Conservation (phyloP, 2,329 filamentous ascomycete species). For the Stagonosporopsis cucurbitacearum region DNA sequence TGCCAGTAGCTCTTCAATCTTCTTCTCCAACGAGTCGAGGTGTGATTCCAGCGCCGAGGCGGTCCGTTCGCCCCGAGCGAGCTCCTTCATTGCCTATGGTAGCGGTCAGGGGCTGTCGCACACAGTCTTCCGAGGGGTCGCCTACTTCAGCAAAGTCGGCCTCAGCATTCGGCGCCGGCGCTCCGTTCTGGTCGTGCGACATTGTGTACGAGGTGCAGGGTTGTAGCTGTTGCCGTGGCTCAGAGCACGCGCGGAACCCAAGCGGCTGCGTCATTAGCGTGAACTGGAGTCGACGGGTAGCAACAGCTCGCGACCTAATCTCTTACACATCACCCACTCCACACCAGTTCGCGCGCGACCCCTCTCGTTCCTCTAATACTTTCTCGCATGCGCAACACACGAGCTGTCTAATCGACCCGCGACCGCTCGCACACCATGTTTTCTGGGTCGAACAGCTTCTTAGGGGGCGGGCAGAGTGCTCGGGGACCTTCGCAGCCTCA, state of each 20-base stretch:
- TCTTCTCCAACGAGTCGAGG: slow-evolving; percentile 60
- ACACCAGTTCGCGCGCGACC: slow-evolving; percentile 23
- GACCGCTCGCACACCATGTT: slow-evolving; percentile 69
- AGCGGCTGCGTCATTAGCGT: slow-evolving; percentile 34
- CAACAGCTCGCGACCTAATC: slow-evolving; percentile 24
- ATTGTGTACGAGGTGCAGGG: slow-evolving; percentile 30
- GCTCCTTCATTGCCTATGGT: slow-evolving; percentile 57
- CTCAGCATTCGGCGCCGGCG: slow-evolving; percentile 32
- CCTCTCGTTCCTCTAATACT: slow-evolving; percentile 19
- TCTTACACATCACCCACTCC: slow-evolving; percentile 31
- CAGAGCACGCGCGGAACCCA: slow-evolving; percentile 21
- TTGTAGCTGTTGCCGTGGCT: slow-evolving; percentile 23
- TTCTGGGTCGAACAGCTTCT: slow-evolving; percentile 84
- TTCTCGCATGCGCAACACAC: slow-evolving; percentile 31
- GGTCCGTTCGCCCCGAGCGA: slow-evolving; percentile 62
- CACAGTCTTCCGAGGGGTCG: background rate
- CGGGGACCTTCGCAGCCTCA: slow-evolving; percentile 65
- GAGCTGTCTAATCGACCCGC: slow-evolving; percentile 26
- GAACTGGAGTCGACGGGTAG: slow-evolving; percentile 21
- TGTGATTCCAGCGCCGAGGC: slow-evolving; percentile 63
- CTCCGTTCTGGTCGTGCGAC: slow-evolving; percentile 42
- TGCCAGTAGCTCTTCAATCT: slow-evolving; percentile 61
- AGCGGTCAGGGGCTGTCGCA: slow-evolving; percentile 19
- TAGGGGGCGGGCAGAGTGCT: slow-evolving; percentile 79
- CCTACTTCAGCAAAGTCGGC: slow-evolving; percentile 47